Base-by-base conservation (phyloP, 306 rosid species). In the Malus sylvestris region DNA sequence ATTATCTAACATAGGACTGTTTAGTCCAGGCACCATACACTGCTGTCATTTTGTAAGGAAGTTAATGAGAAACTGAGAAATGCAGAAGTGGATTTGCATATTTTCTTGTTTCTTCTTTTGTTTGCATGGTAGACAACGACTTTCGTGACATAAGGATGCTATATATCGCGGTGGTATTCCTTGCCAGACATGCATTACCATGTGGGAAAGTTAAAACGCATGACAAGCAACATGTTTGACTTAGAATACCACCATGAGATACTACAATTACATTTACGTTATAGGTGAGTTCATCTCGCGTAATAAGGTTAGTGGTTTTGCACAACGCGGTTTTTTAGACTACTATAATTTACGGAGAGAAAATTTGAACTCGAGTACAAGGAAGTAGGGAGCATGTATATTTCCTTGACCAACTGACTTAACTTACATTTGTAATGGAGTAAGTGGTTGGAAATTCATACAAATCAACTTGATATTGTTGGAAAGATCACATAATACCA, bases 311-410 rank as follows among this genome's bases (percentile, higher is more conserved):
- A 5, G 20, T 49, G 15, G 6, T 16, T 49, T 49, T 46, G 1
- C 20, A 5, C 2, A 49, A 15, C 0, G 6, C 3, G 8, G 0
- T 49, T 49, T 49, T 49, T 49, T 15, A 49, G 16, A 49, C 3
- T 49, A 49, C 0, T 49, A 2, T 49, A 49, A 49, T 15, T 49
- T 49, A 1, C 3, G 1, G 5, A 49, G 6, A 2, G 3, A 4
- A 18, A 15, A 5, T 49, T 49, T 49, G 20, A 49, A 15, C 20
- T 49, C 3, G 0, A 0, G 18, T 49, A 15, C 18, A 14, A 46
- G 1, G 0, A 0, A 13, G 2, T 0, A 1, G 2, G 40, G 40
- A 40, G 44, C 1, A 40, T 0, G 4, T 49, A 14, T 49, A 14
- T 49, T 49, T 5, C 1, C 1, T 1, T 4, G 19, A 46, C 5